A percentile compares a stretch with the other conserved stretches of the same genome.
phyloP scores from a whole-genome alignment of 2,329 filamentous ascomycete genomes.

The Claviceps humidiphila region DNA sequence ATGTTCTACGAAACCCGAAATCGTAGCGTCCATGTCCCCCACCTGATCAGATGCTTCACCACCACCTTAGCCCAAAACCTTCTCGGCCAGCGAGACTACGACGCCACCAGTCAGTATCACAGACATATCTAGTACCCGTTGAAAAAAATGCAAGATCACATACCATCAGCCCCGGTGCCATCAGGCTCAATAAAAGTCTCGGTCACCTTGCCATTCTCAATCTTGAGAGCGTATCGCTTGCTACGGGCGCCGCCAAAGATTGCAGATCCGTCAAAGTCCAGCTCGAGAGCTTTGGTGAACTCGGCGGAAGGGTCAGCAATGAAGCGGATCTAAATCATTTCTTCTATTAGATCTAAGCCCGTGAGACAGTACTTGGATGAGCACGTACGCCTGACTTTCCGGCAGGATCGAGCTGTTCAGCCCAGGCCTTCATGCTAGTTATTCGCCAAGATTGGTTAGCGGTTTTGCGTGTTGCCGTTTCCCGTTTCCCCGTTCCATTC shows the following conservation, averaged over 20 bases:
- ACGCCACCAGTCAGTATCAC: slow-evolving; percentile 1
- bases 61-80: slow-evolving; percentile 26
- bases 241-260: slow-evolving; percentile 73
- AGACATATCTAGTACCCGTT: background rate
- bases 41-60: background rate
- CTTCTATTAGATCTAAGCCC: background rate
- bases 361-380: too few species aligned
- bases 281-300: slow-evolving; percentile 73
- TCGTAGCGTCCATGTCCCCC: background rate
- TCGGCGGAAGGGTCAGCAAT: slow-evolving; percentile 66
- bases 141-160: slow-evolving; percentile 4
- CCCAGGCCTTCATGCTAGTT: slow-evolving; percentile 79
- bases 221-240: slow-evolving; percentile 76
- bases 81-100: slow-evolving; percentile 37
- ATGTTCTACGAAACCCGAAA: background rate
- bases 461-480: background rate
- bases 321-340: slow-evolving; percentile 59
- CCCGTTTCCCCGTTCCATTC: background rate
- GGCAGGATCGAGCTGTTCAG: slow-evolving; percentile 59
- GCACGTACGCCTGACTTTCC: slow-evolving; percentile 62
- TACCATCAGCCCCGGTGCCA: slow-evolving; percentile 69
- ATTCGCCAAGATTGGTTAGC: background rate
- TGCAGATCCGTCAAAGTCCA: slow-evolving; percentile 64
- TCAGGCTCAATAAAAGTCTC: slow-evolving; percentile 75
- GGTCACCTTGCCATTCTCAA: slow-evolving; percentile 77